phyloP scores from a whole-genome alignment of 2,329 filamentous ascomycete genomes.

The Beauveria medogensis region DNA sequence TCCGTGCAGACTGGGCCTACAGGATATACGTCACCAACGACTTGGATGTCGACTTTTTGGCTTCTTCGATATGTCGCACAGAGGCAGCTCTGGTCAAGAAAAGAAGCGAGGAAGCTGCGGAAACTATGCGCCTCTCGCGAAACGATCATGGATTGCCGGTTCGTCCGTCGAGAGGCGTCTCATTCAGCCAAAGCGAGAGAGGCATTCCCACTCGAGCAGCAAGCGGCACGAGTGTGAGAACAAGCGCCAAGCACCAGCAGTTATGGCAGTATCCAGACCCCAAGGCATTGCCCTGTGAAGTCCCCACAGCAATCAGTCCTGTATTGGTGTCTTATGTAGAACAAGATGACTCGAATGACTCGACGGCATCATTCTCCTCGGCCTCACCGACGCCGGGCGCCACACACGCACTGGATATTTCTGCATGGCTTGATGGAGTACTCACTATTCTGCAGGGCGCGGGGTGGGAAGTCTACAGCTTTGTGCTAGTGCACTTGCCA shows the following conservation, averaged over 20 bases:
- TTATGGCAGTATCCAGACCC: conserved; percentile 52
- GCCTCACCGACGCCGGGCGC: conserved; percentile 18
- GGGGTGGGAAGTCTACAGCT: conserved; percentile 91
- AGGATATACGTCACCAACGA: conserved; percentile 63
- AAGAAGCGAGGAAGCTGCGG: conserved; percentile 42
- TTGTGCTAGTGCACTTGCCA: conserved; percentile 75
- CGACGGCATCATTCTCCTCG: not conserved
- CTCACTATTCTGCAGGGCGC: conserved; percentile 65
- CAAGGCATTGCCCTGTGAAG: conserved; percentile 43
- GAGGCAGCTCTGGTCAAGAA: conserved; percentile 44
- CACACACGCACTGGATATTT: conserved; percentile 48
- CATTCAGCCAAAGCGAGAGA: conserved; percentile 42
- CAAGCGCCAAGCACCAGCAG: conserved; percentile 34
- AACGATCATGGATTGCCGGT: conserved; percentile 32
- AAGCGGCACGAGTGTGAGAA: conserved; percentile 32
- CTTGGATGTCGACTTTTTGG: conserved; percentile 66
- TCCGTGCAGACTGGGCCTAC: conserved; percentile 75
- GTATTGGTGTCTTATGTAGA: conserved; percentile 38
- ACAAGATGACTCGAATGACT: conserved; percentile 19
- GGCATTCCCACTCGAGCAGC: conserved; percentile 32
- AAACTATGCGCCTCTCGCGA: conserved; percentile 35
- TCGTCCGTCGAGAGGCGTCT: conserved; percentile 41
- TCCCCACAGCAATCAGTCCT: conserved; percentile 39
- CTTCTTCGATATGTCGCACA: conserved; percentile 61
- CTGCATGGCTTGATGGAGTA: conserved; percentile 69